A percentile compares a stretch with the other conserved stretches of the same genome.
Evolutionary conservation across 2,329 filamentous ascomycete genomes (phyloP).

Genomic region (Colletotrichum melonis): DNA sequence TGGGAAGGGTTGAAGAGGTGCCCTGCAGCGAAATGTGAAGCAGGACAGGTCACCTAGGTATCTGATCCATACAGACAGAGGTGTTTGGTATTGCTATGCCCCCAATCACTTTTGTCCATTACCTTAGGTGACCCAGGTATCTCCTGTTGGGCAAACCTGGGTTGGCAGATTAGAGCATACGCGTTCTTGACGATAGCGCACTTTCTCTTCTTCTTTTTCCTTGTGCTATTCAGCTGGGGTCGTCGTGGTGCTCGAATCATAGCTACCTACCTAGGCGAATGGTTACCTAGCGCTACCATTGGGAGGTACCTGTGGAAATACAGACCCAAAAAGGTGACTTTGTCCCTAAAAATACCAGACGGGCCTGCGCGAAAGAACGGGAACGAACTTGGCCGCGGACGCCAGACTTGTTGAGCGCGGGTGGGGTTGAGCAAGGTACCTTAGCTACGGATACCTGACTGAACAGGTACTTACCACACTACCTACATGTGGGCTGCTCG

Average conservation of each 20-base stretch:
- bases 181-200: neutral
- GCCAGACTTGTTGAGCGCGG: conserved; percentile 25
- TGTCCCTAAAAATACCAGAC: neutral
- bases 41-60: conserved; percentile 1
- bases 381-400: conserved; percentile 25
- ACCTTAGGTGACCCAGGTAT: neutral
- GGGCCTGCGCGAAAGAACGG: neutral
- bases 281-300: neutral
- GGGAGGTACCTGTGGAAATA: neutral
- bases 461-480: no score
- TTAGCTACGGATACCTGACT: neutral
- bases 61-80: neutral
- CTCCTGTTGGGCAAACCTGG: neutral
- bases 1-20: conserved; percentile 19
- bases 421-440: conserved; percentile 7
- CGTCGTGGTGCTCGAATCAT: neutral
- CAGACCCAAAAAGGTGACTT: neutral
- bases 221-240: neutral
- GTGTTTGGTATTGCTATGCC: neutral
- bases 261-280: neutral
- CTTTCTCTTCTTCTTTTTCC: neutral
- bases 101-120: neutral
- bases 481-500: neutral
- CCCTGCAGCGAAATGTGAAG: conserved; percentile 9
- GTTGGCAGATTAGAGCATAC: neutral